phyloP scores from a whole-genome alignment of 1,284 basidiomycete genomes.

The Cryptococcus hybrid region DNA sequence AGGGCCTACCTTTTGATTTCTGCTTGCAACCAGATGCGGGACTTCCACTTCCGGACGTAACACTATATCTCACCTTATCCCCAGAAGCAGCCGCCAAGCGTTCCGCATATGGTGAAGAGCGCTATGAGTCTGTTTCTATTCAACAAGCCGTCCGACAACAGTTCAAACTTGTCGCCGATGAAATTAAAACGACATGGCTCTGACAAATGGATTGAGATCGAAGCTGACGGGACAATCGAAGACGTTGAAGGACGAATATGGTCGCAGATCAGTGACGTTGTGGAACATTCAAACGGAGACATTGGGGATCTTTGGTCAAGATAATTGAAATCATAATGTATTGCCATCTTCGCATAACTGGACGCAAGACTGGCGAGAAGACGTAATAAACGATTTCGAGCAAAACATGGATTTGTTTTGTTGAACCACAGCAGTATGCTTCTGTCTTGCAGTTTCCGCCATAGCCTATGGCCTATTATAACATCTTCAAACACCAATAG shows the following conservation, averaged over 20 bases:
- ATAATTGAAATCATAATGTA: neutral
- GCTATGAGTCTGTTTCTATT: constrained; percentile 78
- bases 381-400: too few species aligned
- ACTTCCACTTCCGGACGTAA: constrained; percentile 85
- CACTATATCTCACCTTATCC: constrained; percentile 80
- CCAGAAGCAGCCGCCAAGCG: constrained; percentile 68
- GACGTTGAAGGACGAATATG: constrained; percentile 62
- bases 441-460: too few species aligned
- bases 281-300: neutral
- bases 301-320: constrained; percentile 10
- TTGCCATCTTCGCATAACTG: too few species aligned
- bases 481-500: too few species aligned
- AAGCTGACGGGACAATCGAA: constrained; percentile 61
- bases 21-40: constrained; percentile 79
- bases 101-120: constrained; percentile 87
- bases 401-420: too few species aligned
- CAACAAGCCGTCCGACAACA: constrained; percentile 66
- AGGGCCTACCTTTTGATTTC: constrained; percentile 65
- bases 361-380: too few species aligned
- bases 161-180: constrained; percentile 63
- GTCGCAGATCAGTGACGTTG: constrained; percentile 49
- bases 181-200: constrained; percentile 35
- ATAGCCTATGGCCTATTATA: too few species aligned
- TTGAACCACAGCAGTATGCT: neutral
- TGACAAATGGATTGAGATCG: constrained; percentile 61